These are phyloP conservation scores for Pythium diclinum DNA, from an alignment of 352 stramenopile species.

Conservation along the genomic window DNA sequence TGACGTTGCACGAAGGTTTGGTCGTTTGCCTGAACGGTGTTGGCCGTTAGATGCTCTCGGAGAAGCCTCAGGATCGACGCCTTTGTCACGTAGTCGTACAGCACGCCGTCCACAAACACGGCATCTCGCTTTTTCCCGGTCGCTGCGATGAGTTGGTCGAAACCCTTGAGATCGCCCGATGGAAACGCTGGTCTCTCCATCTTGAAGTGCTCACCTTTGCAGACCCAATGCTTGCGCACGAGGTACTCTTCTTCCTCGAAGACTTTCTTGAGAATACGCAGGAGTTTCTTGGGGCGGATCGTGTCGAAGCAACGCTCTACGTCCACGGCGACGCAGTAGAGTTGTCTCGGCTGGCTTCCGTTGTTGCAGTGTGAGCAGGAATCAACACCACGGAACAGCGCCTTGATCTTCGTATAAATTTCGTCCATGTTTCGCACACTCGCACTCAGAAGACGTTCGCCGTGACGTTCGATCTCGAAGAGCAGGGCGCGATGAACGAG, in stretches of 20 bases:
- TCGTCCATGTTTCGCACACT: conserved; percentile 68
- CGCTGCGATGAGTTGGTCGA: conserved; percentile 45
- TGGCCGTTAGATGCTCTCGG: conserved; percentile 60
- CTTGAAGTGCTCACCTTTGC: conserved; percentile 59
- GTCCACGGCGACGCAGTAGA: conserved; percentile 70
- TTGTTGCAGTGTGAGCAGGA: not conserved
- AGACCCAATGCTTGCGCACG: conserved; percentile 73
- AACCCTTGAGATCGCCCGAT: conserved; percentile 49
- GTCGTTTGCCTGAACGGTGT: conserved; percentile 52
- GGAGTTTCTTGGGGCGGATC: conserved; percentile 61
- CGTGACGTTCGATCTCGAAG: conserved; percentile 61
- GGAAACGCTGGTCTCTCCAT: conserved; percentile 52
- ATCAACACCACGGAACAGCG: conserved; percentile 30
- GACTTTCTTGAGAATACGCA: conserved; percentile 59
- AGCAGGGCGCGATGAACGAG: conserved; percentile 52
- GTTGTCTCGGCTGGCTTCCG: not conserved
- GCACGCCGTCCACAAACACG: conserved; percentile 69
- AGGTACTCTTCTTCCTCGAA: conserved; percentile 72
- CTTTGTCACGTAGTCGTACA: conserved; percentile 71
- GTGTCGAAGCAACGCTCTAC: conserved; percentile 84
- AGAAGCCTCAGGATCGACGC: conserved; percentile 46
- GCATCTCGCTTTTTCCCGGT: conserved; percentile 38
- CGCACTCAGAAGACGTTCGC: conserved; percentile 45
- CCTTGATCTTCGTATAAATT: conserved; percentile 51
- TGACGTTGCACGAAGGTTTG: conserved; percentile 52